Base-by-base conservation (phyloP, 2,329 filamentous ascomycete genomes). In the Neonectria faginata region DNA sequence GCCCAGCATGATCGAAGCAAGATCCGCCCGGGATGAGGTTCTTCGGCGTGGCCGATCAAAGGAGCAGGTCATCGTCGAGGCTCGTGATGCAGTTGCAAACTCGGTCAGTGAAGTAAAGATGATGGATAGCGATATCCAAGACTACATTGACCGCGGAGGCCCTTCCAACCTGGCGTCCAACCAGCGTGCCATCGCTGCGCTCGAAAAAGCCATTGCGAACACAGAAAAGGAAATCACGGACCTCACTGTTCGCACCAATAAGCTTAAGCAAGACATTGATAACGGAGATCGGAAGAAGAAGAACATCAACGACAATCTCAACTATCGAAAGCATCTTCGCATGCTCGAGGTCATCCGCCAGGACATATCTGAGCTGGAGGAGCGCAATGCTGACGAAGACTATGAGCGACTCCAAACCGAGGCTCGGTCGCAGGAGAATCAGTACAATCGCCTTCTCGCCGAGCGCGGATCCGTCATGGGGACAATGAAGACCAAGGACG, bases 231-330 rank as follows among this genome's bases (percentile, higher is more conserved):
- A 96, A 68, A 89, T 92, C 74, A 81, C 81, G 12, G 82, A 88
- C 50, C 81, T 96, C 57, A 91, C 89, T 2, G 83, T 86, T 25
- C 87, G 91, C 60, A 89, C 92, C 65, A 96, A 97, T 78, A 89
- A 90, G 70, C 85, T 97, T 55, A 91, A 91, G 68, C 87, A 92
- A 53, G 90, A 93, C 57, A 86, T 94, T 56, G 88, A 89, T 71
- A 93, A 94, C 73, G 92, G 92, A 61, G 92, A 94, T 68, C 89
- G 90, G 63, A 94, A 90, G 60, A 95, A 94, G 80, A 91, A 92
- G 72, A 94, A 92, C 68, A 97, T 99, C 71, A 85, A 85, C 22
- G 94, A 98, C 76, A 99, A 99, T 73, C 82, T 98, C 56, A 90
- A 90, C 67, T 97, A 94, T 77, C 92, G 96, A 62, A 91, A 91